Evolutionary conservation across 306 rosid genomes (phyloP).

Genomic region (Medicago lupulina): DNA sequence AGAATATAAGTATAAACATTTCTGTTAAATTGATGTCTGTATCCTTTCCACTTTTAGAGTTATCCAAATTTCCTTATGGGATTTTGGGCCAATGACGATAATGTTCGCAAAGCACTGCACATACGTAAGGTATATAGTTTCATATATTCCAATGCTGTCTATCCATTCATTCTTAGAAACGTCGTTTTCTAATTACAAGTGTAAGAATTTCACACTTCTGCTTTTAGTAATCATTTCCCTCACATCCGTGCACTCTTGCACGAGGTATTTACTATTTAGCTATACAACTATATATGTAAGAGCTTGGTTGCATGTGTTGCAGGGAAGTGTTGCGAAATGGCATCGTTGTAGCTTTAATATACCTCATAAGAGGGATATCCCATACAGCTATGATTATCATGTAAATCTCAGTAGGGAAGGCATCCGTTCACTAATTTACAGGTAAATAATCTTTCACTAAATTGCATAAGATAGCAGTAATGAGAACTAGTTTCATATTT

Average conservation of each 20-base stretch:
- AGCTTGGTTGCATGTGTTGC: conserved; percentile 15
- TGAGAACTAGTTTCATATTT: not conserved
- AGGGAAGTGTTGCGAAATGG: conserved; percentile 73
- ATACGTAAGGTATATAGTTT: conserved; percentile 50
- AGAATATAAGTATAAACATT: not conserved
- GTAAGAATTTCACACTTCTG: no score
- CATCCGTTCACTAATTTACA: conserved; percentile 63
- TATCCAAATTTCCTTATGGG: conserved; percentile 42
- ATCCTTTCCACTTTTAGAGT: conserved; percentile 31
- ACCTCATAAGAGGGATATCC: not conserved
- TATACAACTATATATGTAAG: no score
- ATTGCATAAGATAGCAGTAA: not conserved
- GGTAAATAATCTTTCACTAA: conserved; percentile 38
- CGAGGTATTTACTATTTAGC: no score
- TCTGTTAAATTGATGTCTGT: not conserved
- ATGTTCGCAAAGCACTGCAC: conserved; percentile 62
- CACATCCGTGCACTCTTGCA: no score
- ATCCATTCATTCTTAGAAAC: not conserved
- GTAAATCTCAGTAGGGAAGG: conserved; percentile 60
- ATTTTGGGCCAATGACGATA: conserved; percentile 64
- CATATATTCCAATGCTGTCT: not conserved
- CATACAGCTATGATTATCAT: conserved; percentile 48
- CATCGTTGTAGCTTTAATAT: conserved; percentile 42
- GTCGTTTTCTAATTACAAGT: no score
- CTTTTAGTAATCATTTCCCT: no score